Conservation (phyloP, 1,284 basidiomycete genomes). For the Ceratobasidium sp. region DNA sequence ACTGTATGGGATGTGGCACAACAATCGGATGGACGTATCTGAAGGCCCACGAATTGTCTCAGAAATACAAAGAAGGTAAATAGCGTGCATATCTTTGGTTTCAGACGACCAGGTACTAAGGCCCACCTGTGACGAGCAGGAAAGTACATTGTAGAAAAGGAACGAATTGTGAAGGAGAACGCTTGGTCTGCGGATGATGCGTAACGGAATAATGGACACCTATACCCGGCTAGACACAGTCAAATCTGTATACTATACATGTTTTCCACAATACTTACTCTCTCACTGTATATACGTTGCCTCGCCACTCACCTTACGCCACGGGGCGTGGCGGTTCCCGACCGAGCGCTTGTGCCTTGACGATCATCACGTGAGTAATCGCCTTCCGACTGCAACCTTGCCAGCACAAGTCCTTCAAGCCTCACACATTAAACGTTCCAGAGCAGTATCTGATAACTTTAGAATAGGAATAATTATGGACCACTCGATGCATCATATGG, state of each 20-base stretch:
- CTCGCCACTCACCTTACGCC: background rate
- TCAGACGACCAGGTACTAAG: slow-evolving; percentile 11
- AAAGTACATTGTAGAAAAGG: slow-evolving; percentile 86
- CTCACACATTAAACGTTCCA: too few relatives aligned
- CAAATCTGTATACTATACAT: background rate
- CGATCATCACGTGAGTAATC: slow-evolving; percentile 19
- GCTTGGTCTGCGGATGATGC: slow-evolving; percentile 73
- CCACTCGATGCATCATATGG: slow-evolving; percentile 41
- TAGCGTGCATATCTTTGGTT: slow-evolving; percentile 48
- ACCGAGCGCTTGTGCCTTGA: background rate
- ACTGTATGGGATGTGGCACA: slow-evolving; percentile 82
- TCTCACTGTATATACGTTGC: background rate
- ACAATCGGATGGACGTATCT: slow-evolving; percentile 88
- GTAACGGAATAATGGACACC: slow-evolving; percentile 1
- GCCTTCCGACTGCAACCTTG: slow-evolving; percentile 20
- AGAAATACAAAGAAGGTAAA: slow-evolving; percentile 91
- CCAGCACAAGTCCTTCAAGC: background rate
- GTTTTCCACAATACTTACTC: too few relatives aligned
- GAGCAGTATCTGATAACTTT: too few relatives aligned
- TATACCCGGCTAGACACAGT: background rate
- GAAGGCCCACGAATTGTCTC: slow-evolving; percentile 80
- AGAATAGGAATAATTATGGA: slow-evolving; percentile 6
- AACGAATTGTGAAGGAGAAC: slow-evolving; percentile 84
- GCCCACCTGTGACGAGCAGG: slow-evolving; percentile 61
- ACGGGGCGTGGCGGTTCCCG: slow-evolving; percentile 1